phyloP scores from a whole-genome alignment of 331 rosid species.

The Saraca asoca region DNA sequence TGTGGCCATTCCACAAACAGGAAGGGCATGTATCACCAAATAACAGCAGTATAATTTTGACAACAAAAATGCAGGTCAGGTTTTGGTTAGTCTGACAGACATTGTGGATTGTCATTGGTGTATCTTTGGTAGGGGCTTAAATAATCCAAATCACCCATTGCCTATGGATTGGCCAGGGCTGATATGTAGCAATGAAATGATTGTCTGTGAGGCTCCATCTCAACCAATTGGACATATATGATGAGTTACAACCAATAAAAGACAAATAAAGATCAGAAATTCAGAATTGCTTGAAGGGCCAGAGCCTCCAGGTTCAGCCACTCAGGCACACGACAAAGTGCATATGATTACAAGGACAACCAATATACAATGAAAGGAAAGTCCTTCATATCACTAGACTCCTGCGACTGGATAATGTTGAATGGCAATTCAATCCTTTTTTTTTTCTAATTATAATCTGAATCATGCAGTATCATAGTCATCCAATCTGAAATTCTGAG shows the following conservation, averaged over 20 bases:
- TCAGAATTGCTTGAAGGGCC: not conserved
- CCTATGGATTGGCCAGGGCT: no score
- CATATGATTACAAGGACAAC: conserved; percentile 6
- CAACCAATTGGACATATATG: not conserved
- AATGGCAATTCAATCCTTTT: not conserved
- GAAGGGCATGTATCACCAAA: no score
- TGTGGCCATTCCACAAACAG: no score
- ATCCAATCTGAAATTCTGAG: no score
- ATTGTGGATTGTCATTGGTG: no score
- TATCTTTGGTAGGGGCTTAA: no score
- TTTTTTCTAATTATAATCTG: not conserved
- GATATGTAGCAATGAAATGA: no score
- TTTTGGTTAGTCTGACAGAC: no score
- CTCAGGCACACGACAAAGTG: not conserved
- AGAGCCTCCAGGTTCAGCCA: no score
- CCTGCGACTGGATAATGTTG: not conserved
- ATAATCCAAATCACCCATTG: no score
- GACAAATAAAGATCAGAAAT: not conserved
- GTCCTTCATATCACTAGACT: not conserved
- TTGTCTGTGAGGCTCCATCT: not conserved
- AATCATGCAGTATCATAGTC: not conserved
- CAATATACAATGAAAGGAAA: not conserved
- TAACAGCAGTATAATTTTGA: no score
- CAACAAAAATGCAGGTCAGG: no score
- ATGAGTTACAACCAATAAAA: not conserved